phyloP scores from a whole-genome alignment of 106 monocot species.

The Allium cepa region DNA sequence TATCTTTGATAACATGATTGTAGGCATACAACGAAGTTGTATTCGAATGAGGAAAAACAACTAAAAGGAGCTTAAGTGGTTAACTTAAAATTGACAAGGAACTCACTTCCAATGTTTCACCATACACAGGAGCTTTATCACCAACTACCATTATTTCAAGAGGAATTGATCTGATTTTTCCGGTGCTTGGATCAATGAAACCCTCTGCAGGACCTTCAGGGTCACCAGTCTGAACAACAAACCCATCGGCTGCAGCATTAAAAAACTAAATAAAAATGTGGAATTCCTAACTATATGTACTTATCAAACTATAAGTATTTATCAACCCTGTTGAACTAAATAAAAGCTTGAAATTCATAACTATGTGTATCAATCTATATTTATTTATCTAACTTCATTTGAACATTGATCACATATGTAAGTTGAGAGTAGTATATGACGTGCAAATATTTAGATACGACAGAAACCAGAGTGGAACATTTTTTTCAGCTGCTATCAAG shows the following conservation, averaged over 20 bases:
- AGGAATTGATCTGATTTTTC: conserved; percentile 41
- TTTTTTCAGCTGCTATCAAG: background rate
- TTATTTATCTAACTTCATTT: no score
- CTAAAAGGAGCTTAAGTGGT: no score
- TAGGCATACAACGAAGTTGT: no score
- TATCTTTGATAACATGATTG: no score
- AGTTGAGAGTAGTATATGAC: background rate
- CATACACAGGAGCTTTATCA: conserved; percentile 87
- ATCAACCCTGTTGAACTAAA: no score
- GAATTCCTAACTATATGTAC: no score
- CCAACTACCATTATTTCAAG: conserved; percentile 80
- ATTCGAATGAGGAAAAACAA: no score
- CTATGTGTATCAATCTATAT: no score
- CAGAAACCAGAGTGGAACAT: background rate
- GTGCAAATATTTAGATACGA: background rate
- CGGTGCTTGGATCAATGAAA: conserved; percentile 26
- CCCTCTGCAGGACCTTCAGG: conserved; percentile 64
- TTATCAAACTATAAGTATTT: no score
- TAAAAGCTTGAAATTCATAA: no score
- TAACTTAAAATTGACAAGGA: background rate
- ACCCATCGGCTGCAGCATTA: conserved; percentile 79
- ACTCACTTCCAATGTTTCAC: conserved; percentile 85
- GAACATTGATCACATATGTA: background rate
- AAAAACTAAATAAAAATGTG: no score
- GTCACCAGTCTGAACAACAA: conserved; percentile 98